These are phyloP conservation scores for Sarocladiaceae sp. DNA, from an alignment of 2,329 filamentous ascomycete genomes.

Conservation along the genomic window DNA sequence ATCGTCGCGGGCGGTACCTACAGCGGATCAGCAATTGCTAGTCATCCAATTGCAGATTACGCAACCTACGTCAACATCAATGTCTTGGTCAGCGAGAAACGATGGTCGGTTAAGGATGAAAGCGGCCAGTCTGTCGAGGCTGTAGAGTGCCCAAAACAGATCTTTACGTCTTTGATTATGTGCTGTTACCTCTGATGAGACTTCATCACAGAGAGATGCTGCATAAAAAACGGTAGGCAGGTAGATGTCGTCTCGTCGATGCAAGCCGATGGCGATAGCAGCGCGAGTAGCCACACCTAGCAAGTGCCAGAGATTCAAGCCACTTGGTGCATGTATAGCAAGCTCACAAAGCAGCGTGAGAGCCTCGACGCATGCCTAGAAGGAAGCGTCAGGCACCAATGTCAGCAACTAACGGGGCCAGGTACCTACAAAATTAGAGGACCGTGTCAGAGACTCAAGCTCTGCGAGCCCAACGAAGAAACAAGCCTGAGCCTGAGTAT, in stretches of 20 bases:
- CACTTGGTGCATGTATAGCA: background rate
- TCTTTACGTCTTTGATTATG: conserved; percentile 1
- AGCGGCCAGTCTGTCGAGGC: background rate
- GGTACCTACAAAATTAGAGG: background rate
- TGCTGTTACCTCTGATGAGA: background rate
- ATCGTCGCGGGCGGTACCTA: background rate
- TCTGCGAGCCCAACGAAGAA: background rate
- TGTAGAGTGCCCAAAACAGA: background rate
- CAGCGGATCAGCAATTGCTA: background rate
- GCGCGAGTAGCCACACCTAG: background rate
- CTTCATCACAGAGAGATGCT: background rate
- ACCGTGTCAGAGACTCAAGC: background rate
- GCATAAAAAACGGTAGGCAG: background rate
- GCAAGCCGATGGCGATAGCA: background rate
- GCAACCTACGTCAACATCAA: conserved; percentile 1
- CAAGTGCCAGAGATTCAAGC: background rate
- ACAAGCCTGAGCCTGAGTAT: background rate
- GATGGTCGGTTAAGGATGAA: background rate
- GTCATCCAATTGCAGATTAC: background rate
- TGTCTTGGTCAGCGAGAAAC: background rate
- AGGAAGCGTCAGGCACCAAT: background rate
- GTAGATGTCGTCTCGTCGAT: conserved; percentile 3
- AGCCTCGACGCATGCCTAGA: background rate
- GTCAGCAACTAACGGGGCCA: background rate
- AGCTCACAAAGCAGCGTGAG: background rate